Percentiles rank a stretch among this genome's conserved stretches.
phyloP scores from a whole-genome alignment of 257 asterid species.

The Fraxinus cuspidata region DNA sequence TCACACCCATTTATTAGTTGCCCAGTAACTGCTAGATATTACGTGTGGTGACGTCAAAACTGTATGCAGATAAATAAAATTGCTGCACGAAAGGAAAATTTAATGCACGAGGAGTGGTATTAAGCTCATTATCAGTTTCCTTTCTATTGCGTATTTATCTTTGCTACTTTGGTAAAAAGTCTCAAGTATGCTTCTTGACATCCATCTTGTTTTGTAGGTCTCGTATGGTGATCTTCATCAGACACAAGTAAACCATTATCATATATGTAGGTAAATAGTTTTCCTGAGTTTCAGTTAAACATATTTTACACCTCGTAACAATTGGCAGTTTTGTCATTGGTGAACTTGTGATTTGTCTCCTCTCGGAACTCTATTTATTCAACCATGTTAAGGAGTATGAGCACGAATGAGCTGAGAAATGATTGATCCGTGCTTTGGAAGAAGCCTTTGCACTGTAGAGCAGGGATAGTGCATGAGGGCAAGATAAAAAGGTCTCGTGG shows the following conservation, averaged over 20 bases:
- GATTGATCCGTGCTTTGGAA: not conserved
- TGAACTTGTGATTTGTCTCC: not conserved
- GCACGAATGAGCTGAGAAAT: not conserved
- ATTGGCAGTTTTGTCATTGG: not conserved
- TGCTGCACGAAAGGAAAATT: not conserved
- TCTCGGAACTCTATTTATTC: not conserved
- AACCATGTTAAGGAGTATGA: not conserved
- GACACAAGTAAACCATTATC: not conserved
- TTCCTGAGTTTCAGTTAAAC: not conserved
- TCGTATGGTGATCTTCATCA: not conserved
- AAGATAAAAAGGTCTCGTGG: too few species aligned
- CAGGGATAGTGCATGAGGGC: not conserved
- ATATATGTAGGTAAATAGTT: not conserved
- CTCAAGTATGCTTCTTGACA: not conserved
- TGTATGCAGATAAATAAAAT: too few species aligned
- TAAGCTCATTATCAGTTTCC: not conserved
- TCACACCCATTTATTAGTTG: not conserved
- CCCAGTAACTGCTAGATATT: not conserved
- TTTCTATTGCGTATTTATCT: not conserved
- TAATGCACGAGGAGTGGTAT: not conserved
- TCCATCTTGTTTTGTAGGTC: not conserved
- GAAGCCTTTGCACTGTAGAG: not conserved
- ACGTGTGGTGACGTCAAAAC: not conserved
- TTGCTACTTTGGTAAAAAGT: not conserved
- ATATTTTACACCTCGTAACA: not conserved